phyloP scores from a whole-genome alignment of 768 basidiomycete species.

The Kwoniella dendrophila region DNA sequence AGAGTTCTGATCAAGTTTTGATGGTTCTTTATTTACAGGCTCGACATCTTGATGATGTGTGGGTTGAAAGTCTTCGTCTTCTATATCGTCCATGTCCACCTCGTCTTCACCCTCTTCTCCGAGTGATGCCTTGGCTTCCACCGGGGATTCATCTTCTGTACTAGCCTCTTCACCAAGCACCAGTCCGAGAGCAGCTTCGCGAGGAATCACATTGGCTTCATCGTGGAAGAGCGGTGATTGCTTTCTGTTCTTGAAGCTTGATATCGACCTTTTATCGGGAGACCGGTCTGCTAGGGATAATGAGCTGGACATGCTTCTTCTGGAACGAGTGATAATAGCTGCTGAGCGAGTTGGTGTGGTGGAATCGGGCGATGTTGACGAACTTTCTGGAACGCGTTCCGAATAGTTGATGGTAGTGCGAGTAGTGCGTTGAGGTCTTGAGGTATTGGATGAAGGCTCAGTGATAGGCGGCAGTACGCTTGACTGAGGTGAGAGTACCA shows the following conservation, averaged over 20 bases:
- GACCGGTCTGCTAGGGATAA: conserved; percentile 13
- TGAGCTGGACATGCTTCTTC: conserved; percentile 15
- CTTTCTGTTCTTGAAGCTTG: conserved; percentile 4
- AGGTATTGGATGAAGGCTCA: neutral
- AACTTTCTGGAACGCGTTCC: conserved; percentile 1
- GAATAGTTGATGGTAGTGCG: conserved; percentile 10
- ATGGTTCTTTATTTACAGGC: no score
- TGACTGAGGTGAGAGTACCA: conserved; percentile 1
- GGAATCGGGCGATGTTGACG: neutral
- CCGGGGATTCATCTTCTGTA: neutral
- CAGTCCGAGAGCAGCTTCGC: conserved; percentile 17
- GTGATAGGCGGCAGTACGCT: neutral
- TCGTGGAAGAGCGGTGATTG: conserved; percentile 1
- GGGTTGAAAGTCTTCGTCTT: no score
- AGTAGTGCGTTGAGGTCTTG: conserved; percentile 13
- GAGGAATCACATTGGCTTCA: neutral
- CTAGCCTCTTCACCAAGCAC: conserved; percentile 9
- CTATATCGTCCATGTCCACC: neutral
- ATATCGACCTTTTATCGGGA: conserved; percentile 5
- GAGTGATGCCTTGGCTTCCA: neutral
- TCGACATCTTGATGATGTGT: no score
- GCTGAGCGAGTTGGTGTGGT: conserved; percentile 9
- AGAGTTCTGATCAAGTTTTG: no score
- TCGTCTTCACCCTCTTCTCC: conserved; percentile 5
- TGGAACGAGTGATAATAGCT: conserved; percentile 14